Evolutionary conservation across 768 basidiomycete species (phyloP).

Genomic region (Lentinula sp.): DNA sequence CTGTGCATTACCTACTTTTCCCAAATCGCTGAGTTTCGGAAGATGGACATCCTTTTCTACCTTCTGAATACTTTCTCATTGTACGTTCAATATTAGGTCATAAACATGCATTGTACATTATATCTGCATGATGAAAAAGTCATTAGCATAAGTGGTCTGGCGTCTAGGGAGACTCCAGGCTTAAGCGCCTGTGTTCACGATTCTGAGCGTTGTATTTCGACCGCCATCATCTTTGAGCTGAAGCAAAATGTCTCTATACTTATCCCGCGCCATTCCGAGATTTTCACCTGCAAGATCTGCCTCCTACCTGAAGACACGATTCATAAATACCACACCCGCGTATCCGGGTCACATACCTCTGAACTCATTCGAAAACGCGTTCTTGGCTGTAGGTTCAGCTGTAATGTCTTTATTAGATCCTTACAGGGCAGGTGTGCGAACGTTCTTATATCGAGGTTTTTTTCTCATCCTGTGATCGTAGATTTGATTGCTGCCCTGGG

Average conservation of each 20-base stretch:
- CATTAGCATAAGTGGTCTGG: too few relatives aligned
- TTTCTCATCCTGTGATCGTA: conserved; percentile 21
- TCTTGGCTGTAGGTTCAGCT: conserved; percentile 83
- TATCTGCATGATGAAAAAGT: not conserved
- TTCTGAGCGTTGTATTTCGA: too few relatives aligned
- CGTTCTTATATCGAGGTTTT: not conserved
- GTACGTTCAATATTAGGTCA: not conserved
- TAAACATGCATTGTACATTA: not conserved
- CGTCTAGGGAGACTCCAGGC: too few relatives aligned
- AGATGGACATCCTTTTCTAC: not conserved
- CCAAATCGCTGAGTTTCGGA: too few relatives aligned
- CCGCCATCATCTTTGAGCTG: too few relatives aligned
- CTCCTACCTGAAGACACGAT: not conserved
- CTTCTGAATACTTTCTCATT: not conserved
- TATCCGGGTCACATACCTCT: conserved; percentile 83
- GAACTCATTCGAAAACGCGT: conserved; percentile 73
- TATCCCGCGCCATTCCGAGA: not conserved
- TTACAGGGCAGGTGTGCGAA: conserved; percentile 62
- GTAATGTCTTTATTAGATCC: conserved; percentile 79
- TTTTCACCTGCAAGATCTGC: not conserved
- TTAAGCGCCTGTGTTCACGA: not conserved
- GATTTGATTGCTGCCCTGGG: conserved; percentile 95
- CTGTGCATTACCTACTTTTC: too few relatives aligned
- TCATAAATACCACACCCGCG: conserved; percentile 28
- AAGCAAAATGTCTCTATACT: not conserved